phyloP scores from a whole-genome alignment of 2,329 filamentous ascomycete species.

The Pezicula carpinea region DNA sequence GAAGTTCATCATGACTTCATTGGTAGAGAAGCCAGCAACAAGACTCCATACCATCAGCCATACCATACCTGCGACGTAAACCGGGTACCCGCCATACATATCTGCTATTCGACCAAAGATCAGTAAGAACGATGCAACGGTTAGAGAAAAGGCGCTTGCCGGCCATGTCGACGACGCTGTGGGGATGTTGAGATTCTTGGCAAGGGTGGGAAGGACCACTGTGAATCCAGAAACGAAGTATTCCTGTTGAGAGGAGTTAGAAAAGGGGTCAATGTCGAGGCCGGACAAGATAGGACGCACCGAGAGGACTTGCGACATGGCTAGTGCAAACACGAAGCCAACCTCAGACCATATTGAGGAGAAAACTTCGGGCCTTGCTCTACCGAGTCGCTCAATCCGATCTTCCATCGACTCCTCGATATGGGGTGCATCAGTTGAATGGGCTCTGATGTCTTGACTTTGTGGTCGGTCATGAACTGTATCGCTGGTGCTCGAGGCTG shows the following conservation, averaged over 20 bases:
- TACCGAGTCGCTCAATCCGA: constrained; percentile 49
- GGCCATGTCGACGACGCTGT: constrained; percentile 57
- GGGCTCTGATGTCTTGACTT: not conserved
- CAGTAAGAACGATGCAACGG: constrained; percentile 53
- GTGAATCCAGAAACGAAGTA: constrained; percentile 71
- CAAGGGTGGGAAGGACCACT: constrained; percentile 64
- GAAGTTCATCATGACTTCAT: constrained; percentile 65
- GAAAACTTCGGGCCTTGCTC: constrained; percentile 51
- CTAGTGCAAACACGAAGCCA: constrained; percentile 54
- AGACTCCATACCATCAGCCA: constrained; percentile 69
- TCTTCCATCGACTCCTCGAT: constrained; percentile 26
- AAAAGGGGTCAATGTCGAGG: not conserved
- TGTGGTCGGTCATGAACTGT: not conserved
- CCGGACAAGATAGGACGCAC: constrained; percentile 27
- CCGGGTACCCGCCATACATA: constrained; percentile 55
- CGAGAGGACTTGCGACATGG: constrained; percentile 53
- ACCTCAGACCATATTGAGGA: constrained; percentile 46
- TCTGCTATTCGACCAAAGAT: constrained; percentile 58
- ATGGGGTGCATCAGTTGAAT: constrained; percentile 2
- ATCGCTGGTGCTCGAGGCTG: not conserved
- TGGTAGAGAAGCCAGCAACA: constrained; percentile 63
- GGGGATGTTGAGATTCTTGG: constrained; percentile 59
- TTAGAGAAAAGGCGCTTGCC: constrained; percentile 54
- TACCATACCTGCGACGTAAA: constrained; percentile 54
- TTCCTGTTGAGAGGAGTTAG: constrained; percentile 36